Percentiles rank a stretch among this genome's conserved stretches.
Evolutionary conservation across 352 stramenopile genomes (phyloP).

Genomic region (Phytophthora syringae): DNA sequence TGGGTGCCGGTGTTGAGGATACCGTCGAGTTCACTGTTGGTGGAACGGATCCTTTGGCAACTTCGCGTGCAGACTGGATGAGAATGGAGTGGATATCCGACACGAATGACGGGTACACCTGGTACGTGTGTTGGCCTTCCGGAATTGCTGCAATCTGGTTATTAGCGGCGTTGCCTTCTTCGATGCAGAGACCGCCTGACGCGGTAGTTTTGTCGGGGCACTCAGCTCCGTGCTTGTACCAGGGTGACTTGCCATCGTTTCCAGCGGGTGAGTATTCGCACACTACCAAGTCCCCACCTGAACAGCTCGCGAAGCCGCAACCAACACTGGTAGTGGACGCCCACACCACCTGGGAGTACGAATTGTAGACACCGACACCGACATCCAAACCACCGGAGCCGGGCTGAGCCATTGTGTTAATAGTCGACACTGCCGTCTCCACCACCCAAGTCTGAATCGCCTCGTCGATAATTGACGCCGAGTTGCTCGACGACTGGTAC

Average conservation of each 20-base stretch:
- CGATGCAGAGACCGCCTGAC: slow-evolving; percentile 66
- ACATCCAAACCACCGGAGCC: slow-evolving; percentile 46
- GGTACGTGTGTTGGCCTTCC: slow-evolving; percentile 50
- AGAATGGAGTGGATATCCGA: slow-evolving; percentile 57
- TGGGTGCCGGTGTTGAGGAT: not conserved
- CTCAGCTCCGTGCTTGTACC: slow-evolving; percentile 59
- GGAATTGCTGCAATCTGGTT: slow-evolving; percentile 67
- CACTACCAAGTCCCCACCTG: slow-evolving; percentile 48
- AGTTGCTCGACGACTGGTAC: slow-evolving; percentile 39
- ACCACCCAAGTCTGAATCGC: slow-evolving; percentile 68
- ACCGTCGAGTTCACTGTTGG: slow-evolving; percentile 5
- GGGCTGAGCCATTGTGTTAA: slow-evolving; percentile 31
- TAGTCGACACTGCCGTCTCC: slow-evolving; percentile 35
- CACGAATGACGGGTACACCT: slow-evolving; percentile 63
- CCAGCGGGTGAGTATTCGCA: slow-evolving; percentile 69
- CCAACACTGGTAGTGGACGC: slow-evolving; percentile 65
- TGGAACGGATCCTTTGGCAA: slow-evolving; percentile 25
- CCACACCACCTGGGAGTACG: slow-evolving; percentile 82
- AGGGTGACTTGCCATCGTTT: slow-evolving; percentile 60
- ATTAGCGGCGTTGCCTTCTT: slow-evolving; percentile 57
- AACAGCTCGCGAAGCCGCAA: slow-evolving; percentile 62
- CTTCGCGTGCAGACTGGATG: slow-evolving; percentile 38
- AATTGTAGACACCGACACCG: slow-evolving; percentile 68
- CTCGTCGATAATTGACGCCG: slow-evolving; percentile 49
- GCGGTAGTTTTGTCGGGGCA: slow-evolving; percentile 58